A percentile compares a stretch with the other conserved stretches of the same genome.
These are phyloP conservation scores for Aspergillus funiculosus DNA, from an alignment of 495 filamentous ascomycete species.

Conservation along the genomic window DNA sequence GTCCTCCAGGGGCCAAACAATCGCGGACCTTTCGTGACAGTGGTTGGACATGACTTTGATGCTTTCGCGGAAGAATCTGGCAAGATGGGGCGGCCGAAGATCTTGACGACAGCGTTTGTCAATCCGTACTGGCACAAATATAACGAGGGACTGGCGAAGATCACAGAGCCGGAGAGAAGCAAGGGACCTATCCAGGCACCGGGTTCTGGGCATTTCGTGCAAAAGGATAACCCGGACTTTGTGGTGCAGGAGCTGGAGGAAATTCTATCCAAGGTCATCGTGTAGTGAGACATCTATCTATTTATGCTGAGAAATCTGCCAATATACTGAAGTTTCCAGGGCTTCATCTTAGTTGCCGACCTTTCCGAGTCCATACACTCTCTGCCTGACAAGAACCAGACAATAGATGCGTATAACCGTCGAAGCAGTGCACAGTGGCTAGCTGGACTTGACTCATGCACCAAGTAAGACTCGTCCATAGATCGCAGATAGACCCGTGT, in stretches of 20 bases:
- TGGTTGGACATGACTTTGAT: constrained; percentile 58
- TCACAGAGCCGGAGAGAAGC: constrained; percentile 37
- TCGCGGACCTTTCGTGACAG: constrained; percentile 41
- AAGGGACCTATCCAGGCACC: constrained; percentile 48
- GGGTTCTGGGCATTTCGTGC: constrained; percentile 57
- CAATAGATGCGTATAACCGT: no score
- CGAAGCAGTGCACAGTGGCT: no score
- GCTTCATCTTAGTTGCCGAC: no score
- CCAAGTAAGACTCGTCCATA: no score
- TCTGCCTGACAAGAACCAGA: no score
- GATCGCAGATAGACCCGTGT: no score
- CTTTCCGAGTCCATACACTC: no score
- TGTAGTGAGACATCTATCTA: no score
- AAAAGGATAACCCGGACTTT: constrained; percentile 53
- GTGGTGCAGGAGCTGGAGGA: constrained; percentile 44
- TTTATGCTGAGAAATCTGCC: no score
- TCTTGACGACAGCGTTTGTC: constrained; percentile 44
- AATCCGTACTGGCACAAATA: constrained; percentile 53
- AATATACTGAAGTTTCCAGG: no score
- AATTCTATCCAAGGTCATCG: constrained; percentile 29
- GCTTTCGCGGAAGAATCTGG: constrained; percentile 47
- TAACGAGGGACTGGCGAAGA: constrained; percentile 47
- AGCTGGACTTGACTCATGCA: no score
- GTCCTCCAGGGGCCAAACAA: constrained; percentile 35
- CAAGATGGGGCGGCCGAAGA: constrained; percentile 34